Evolutionary conservation across 768 basidiomycete genomes (phyloP).

Genomic region (Leccinum boreale): DNA sequence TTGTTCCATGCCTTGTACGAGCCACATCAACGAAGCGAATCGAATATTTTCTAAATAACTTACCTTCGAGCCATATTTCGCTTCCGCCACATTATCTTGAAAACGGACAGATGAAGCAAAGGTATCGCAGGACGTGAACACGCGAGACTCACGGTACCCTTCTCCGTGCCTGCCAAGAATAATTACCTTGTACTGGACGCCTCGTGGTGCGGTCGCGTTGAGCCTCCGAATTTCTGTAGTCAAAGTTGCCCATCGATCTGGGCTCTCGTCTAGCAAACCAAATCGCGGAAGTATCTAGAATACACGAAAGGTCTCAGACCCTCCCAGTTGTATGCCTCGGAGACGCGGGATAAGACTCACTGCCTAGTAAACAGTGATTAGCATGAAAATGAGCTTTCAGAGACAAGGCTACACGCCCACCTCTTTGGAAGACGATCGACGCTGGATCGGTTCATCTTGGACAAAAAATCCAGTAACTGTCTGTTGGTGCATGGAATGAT

Average conservation of each 20-base stretch:
- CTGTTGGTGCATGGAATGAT: neutral
- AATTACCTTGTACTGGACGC: conserved; percentile 45
- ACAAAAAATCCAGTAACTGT: conserved; percentile 5
- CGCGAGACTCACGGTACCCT: conserved; percentile 5
- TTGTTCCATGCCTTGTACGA: neutral
- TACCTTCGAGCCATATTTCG: conserved; percentile 56
- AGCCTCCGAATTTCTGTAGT: conserved; percentile 36
- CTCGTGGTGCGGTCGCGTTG: neutral
- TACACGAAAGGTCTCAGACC: neutral
- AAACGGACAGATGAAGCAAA: neutral
- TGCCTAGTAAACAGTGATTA: neutral
- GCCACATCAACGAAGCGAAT: neutral
- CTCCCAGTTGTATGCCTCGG: neutral
- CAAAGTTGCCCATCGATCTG: conserved; percentile 49
- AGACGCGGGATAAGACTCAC: neutral
- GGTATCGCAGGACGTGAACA: neutral
- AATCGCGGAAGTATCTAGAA: conserved; percentile 6
- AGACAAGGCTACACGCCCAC: neutral
- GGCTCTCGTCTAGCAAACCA: conserved; percentile 19
- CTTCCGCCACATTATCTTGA: conserved; percentile 64
- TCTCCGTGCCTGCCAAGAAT: conserved; percentile 67
- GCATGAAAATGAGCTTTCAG: neutral
- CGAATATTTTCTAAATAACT: neutral
- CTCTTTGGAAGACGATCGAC: neutral
- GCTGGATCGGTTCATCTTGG: conserved; percentile 4